These are phyloP conservation scores for Sclerotiophoma versabilis DNA, from an alignment of 2,329 filamentous ascomycete genomes.

Conservation along the genomic window DNA sequence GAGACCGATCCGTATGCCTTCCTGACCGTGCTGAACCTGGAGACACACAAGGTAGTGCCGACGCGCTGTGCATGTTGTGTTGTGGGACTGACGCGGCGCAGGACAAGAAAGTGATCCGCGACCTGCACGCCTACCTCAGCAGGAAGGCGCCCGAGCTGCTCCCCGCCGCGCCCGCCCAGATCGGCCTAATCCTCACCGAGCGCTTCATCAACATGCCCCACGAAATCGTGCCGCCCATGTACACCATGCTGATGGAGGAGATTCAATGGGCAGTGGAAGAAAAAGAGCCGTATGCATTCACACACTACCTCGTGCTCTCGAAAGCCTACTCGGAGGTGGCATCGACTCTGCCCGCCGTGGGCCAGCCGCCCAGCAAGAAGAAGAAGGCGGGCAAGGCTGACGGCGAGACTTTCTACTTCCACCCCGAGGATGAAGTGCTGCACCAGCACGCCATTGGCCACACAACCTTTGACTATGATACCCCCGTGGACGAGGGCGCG, in stretches of 20 bases:
- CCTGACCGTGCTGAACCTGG: slow-evolving; percentile 83
- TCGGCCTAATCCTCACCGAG: slow-evolving; percentile 90
- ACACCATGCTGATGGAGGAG: slow-evolving; percentile 92
- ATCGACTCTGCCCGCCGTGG: slow-evolving; percentile 71
- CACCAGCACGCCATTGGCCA: slow-evolving; percentile 75
- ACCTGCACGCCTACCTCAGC: slow-evolving; percentile 74
- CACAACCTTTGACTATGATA: slow-evolving; percentile 79
- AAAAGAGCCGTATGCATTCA: slow-evolving; percentile 89
- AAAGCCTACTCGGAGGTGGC: slow-evolving; percentile 92
- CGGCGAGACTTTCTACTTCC: slow-evolving; percentile 82
- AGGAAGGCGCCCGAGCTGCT: slow-evolving; percentile 52
- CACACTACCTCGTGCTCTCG: slow-evolving; percentile 89
- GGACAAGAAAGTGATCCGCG: slow-evolving; percentile 74
- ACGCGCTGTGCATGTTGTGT: background rate
- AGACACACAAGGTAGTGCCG: slow-evolving; percentile 68
- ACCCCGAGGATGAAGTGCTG: slow-evolving; percentile 92
- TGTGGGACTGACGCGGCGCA: slow-evolving; percentile 35
- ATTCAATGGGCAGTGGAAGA: slow-evolving; percentile 87
- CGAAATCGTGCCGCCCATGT: slow-evolving; percentile 91
- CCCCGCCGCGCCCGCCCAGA: slow-evolving; percentile 56
- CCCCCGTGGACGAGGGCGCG: slow-evolving; percentile 75
- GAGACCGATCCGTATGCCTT: slow-evolving; percentile 93
- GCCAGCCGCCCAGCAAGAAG: slow-evolving; percentile 54
- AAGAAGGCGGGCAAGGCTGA: slow-evolving; percentile 46
- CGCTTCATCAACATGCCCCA: slow-evolving; percentile 96